These are phyloP conservation scores for Martiniozyma abietophila DNA, from an alignment of 805 yeast species.

Conservation along the genomic window DNA sequence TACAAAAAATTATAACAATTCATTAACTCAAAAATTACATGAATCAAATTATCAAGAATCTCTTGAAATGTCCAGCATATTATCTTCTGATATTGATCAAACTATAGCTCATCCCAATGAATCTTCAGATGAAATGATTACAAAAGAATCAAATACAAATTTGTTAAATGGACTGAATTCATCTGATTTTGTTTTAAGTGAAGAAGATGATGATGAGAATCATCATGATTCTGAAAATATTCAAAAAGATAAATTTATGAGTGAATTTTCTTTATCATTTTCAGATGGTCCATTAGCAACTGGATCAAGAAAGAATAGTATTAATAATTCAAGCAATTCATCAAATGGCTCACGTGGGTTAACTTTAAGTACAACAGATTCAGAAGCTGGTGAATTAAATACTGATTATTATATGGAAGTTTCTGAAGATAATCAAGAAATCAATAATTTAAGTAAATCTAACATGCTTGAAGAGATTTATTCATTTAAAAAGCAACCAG, in stretches of 20 bases:
- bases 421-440: not conserved
- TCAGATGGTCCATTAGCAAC: too few relatives aligned
- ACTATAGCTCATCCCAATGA: not conserved
- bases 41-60: too few relatives aligned
- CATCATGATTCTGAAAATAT: not conserved
- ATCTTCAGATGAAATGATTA: too few relatives aligned
- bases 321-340: too few relatives aligned
- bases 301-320: too few relatives aligned
- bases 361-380: conserved; percentile 25
- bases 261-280: too few relatives aligned
- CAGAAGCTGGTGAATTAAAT: conserved; percentile 13
- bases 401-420: conserved; percentile 10
- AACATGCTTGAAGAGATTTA: conserved; percentile 13
- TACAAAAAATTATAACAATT: too few relatives aligned
- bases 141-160: not conserved
- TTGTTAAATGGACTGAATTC: not conserved
- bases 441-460: conserved; percentile 3
- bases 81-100: conserved; percentile 2
- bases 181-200: conserved; percentile 7
- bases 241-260: conserved; percentile 6
- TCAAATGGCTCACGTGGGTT: too few relatives aligned
- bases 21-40: too few relatives aligned
- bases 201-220: conserved; percentile 3
- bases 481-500: conserved; percentile 6
- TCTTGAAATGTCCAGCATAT: too few relatives aligned